Evolutionary conservation across 106 monocot genomes (phyloP).

Genomic region (Platanthera zijinensis): DNA sequence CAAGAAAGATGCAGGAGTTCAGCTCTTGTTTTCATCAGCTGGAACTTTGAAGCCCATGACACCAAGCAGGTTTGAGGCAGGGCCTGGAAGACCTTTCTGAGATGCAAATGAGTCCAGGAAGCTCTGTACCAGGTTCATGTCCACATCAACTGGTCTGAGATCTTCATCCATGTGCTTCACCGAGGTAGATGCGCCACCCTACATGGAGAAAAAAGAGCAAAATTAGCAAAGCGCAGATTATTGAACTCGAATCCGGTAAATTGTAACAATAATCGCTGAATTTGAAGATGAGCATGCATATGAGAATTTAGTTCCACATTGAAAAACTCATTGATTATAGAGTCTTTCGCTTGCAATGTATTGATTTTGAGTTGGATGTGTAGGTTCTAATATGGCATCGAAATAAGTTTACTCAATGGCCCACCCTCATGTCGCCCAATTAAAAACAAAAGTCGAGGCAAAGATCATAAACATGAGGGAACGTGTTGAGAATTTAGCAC

Average conservation of each 20-base stretch:
- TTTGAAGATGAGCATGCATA: background rate
- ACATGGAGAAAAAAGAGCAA: constrained; percentile 1
- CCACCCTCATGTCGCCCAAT: too few relatives aligned
- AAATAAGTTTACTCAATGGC: too few relatives aligned
- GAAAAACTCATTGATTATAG: too few relatives aligned
- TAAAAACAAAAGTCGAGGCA: too few relatives aligned
- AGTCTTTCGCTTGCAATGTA: too few relatives aligned
- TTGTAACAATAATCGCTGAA: background rate
- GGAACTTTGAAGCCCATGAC: constrained; percentile 84
- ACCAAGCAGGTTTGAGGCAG: constrained; percentile 94
- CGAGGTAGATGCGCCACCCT: constrained; percentile 59
- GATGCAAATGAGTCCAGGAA: constrained; percentile 86
- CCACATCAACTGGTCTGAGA: constrained; percentile 75
- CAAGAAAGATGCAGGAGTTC: background rate
- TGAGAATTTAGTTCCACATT: background rate
- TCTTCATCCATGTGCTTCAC: constrained; percentile 40
- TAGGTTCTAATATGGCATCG: too few relatives aligned
- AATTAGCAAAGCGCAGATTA: background rate
- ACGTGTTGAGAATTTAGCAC: too few relatives aligned
- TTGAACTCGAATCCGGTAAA: background rate
- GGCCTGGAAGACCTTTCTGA: constrained; percentile 95
- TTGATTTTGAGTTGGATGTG: too few relatives aligned
- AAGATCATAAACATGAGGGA: too few relatives aligned
- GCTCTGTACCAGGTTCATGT: constrained; percentile 76
- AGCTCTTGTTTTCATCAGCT: constrained; percentile 17